phyloP scores from a whole-genome alignment of 305 asterid genomes.

The Andrographis paniculata region DNA sequence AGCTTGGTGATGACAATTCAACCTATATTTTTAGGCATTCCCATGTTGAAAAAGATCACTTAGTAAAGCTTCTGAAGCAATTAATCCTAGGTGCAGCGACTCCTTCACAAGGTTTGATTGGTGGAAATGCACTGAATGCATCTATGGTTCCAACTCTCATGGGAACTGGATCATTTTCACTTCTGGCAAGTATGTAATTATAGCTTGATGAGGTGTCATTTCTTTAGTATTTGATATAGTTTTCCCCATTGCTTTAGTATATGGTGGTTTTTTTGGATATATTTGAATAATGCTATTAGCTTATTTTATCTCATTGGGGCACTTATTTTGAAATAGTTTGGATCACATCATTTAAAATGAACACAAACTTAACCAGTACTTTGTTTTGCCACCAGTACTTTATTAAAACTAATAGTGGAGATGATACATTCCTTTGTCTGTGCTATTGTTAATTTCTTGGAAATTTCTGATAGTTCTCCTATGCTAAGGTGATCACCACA shows the following conservation, averaged over 20 bases:
- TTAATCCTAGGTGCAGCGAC: constrained; percentile 53
- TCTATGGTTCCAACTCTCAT: constrained; percentile 89
- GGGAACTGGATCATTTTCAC: constrained; percentile 89
- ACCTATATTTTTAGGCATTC: constrained; percentile 54
- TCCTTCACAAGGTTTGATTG: constrained; percentile 44
- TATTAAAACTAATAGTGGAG: not conserved
- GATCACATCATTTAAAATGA: not conserved
- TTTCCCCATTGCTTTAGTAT: constrained; percentile 3
- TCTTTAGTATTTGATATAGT: not conserved
- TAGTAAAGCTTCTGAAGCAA: constrained; percentile 93
- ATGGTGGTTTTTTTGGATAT: too few species aligned
- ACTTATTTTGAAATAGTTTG: constrained; percentile 6
- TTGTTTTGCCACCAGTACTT: not conserved
- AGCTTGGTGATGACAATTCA: constrained; percentile 13
- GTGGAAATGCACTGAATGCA: constrained; percentile 54
- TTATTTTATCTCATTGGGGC: too few species aligned
- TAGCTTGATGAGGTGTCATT: constrained; percentile 14
- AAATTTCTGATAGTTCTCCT: not conserved
- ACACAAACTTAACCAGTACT: not conserved
- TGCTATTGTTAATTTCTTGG: not conserved
- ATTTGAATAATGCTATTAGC: too few species aligned
- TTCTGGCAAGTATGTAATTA: constrained; percentile 53
- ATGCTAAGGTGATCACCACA: not conserved
- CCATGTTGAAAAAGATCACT: constrained; percentile 84
- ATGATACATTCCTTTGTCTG: not conserved